Evolutionary conservation across 371 early-diverging fungal species (phyloP), one percentile per base, ranked within the genome.

Genomic region (Nematocida homosporus): DNA sequence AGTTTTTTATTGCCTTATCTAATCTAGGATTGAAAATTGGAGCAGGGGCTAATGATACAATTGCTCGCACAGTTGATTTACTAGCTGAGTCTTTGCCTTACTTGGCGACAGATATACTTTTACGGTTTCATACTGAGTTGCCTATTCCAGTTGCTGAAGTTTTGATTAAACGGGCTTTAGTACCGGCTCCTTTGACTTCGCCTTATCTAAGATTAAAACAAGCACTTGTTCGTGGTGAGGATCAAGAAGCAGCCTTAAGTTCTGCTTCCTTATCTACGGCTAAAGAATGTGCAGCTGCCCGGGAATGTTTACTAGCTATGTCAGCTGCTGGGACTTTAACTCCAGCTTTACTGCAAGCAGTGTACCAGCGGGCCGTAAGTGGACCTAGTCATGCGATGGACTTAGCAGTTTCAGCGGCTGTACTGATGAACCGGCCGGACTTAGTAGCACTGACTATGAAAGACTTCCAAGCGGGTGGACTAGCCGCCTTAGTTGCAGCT

Each of bases 381-480:
- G 23, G 38, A 0, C 50, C 77, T 2, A 48, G 57, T n/a, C 63
- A 72, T 51, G 29, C 48, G 6, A 25, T 72, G 18, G 75, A 72
- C 29, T 47, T 72, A 5, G 75, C 75, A 16, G 75, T 72, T 4
- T 20, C 75, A 0, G 34, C 47, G 13, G 75, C 53, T 29, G 63
- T 72, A 27, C 60, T 72, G 41, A 37, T 72, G 30, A 32, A 61
- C 27, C 52, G 63, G 40, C 44, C 60, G 25, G 53, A 63, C 2
- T 59, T 72, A 5, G 34, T 72, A 20, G 5, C 63, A 29, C 35
- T 41, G 20, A 20, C 75, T 1, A 42, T 72, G 16, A 50, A 72
- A 44, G 63, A 48, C 63, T 72, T 72, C 29, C 20, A 42, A 72
- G 75, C 63, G 32, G 63, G 63, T 27, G 75, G 75, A 13, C 30